phyloP scores from a whole-genome alignment of 2,329 filamentous ascomycete genomes.

The Dactylellina parvicollis region DNA sequence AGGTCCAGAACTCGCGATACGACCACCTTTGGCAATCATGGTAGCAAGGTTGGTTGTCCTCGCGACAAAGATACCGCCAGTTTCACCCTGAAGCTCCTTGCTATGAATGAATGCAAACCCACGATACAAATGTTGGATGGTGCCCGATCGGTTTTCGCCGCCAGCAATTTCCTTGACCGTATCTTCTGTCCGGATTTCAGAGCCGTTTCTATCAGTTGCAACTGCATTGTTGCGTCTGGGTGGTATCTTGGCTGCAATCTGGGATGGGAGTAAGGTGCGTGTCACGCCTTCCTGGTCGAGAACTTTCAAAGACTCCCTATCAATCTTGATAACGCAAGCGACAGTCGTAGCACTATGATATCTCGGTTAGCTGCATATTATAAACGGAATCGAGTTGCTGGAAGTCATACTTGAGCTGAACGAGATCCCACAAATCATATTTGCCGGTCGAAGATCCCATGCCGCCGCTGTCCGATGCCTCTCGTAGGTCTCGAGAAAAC shows the following conservation, averaged over 20 bases:
- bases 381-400: conserved; percentile 16
- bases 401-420: conserved; percentile 79
- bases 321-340: conserved; percentile 91
- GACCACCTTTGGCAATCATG: conserved; percentile 91
- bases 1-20: conserved; percentile 74
- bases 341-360: conserved; percentile 77
- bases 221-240: conserved; percentile 79
- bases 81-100: conserved; percentile 78
- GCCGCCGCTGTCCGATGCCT: conserved; percentile 90
- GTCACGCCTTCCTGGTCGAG: conserved; percentile 89
- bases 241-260: conserved; percentile 88
- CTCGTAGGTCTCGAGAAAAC: conserved; percentile 94
- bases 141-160: conserved; percentile 84
- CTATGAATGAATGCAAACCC: conserved; percentile 92
- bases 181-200: conserved; percentile 90
- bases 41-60: conserved; percentile 86
- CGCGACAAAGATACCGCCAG: conserved; percentile 88
- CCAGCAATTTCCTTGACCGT: conserved; percentile 84
- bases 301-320: conserved; percentile 88
- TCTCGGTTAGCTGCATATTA: conserved; percentile 58
- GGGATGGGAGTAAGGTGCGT: conserved; percentile 84
- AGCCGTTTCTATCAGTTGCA: conserved; percentile 89
- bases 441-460: conserved; percentile 81
- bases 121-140: conserved; percentile 91
- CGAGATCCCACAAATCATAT: conserved; percentile 90